Conservation (phyloP, 148 eudicot genomes). For the Cornus controversa region DNA sequence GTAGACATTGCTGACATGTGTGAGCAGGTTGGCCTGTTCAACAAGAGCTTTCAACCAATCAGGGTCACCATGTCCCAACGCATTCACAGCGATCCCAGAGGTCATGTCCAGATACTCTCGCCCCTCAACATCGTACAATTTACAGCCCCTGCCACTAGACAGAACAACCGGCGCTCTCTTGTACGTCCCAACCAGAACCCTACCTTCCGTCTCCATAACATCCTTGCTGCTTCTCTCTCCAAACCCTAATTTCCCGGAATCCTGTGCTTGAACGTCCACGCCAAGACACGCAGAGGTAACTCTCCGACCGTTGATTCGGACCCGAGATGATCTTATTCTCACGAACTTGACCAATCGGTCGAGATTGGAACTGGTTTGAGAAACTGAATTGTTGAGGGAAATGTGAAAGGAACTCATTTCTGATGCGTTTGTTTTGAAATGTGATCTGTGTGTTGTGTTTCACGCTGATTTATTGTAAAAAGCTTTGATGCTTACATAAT, state of each 20-base stretch:
- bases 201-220: constrained; percentile 58
- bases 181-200: constrained; percentile 68
- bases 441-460: too few species aligned
- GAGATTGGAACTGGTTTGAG: constrained; percentile 18
- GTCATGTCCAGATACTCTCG: constrained; percentile 76
- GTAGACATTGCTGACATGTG: constrained; percentile 83
- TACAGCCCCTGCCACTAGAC: constrained; percentile 76
- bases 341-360: constrained; percentile 27
- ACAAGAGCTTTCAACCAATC: constrained; percentile 65
- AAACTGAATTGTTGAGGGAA: constrained; percentile 18
- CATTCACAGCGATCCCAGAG: constrained; percentile 88
- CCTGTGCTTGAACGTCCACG: constrained; percentile 22
- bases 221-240: constrained; percentile 17
- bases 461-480: too few species aligned
- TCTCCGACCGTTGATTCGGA: background rate
- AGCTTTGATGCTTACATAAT: too few species aligned
- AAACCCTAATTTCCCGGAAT: constrained; percentile 13
- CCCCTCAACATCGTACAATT: constrained; percentile 75
- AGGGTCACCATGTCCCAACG: constrained; percentile 78
- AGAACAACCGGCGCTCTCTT: constrained; percentile 67
- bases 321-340: background rate
- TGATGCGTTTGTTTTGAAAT: too few species aligned
- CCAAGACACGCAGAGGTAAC: constrained; percentile 26
- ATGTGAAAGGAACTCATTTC: constrained; percentile 1
- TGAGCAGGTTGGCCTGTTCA: constrained; percentile 45